Conservation (phyloP, 2,329 filamentous ascomycete genomes). For the Aureobasidium uvarum region DNA sequence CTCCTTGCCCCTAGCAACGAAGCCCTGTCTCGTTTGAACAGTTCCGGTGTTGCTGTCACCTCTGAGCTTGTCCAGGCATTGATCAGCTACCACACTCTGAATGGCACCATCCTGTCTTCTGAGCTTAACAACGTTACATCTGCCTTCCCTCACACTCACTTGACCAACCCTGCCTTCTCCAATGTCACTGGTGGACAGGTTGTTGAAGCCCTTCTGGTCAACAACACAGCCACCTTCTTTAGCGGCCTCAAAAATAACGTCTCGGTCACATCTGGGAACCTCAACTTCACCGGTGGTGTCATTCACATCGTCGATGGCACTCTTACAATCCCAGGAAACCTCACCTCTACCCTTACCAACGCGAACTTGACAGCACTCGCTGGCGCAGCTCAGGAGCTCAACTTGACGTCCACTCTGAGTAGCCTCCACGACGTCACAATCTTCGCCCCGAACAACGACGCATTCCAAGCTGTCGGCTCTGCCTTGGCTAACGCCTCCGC, state of each 20-base stretch:
- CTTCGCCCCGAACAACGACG: conserved; percentile 62
- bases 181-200: conserved; percentile 62
- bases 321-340: conserved; percentile 42
- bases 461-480: conserved; percentile 58
- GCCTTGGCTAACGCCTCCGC: conserved; percentile 50
- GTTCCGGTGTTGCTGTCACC: conserved; percentile 37
- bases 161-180: conserved; percentile 54
- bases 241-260: conserved; percentile 54
- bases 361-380: conserved; percentile 43
- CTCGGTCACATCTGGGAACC: conserved; percentile 48
- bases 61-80: conserved; percentile 46
- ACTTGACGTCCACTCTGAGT: conserved; percentile 46
- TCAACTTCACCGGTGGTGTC: conserved; percentile 48
- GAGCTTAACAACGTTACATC: conserved; percentile 41
- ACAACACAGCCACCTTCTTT: conserved; percentile 51
- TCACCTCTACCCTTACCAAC: conserved; percentile 36
- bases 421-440: conserved; percentile 56
- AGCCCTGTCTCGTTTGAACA: conserved; percentile 39
- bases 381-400: conserved; percentile 43
- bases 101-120: conserved; percentile 48
- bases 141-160: conserved; percentile 49
- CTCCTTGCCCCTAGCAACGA: conserved; percentile 57
- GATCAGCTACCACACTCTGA: conserved; percentile 59
- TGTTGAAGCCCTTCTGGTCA: conserved; percentile 48
- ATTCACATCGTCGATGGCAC: conserved; percentile 50